Evolutionary conservation across 2,329 filamentous ascomycete species (phyloP).

Genomic region (Trichophyton rubrum): DNA sequence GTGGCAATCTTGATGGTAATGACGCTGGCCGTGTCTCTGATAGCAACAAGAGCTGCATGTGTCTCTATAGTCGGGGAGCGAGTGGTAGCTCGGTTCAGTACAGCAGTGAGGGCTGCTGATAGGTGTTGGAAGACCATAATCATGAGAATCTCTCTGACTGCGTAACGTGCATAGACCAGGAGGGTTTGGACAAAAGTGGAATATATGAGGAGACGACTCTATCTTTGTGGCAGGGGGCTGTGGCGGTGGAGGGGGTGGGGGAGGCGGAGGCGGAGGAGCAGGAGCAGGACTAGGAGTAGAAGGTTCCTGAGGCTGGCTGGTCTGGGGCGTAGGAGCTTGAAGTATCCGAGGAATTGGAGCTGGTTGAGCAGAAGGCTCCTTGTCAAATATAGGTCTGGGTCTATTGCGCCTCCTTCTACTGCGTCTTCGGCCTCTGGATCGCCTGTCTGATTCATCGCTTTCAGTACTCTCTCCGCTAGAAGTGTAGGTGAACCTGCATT

Average conservation of each 20-base stretch:
- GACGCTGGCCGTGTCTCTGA: not conserved
- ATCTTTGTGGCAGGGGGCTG: not conserved
- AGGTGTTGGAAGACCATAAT: not conserved
- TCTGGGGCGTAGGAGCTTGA: not conserved
- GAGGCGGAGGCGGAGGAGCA: not conserved
- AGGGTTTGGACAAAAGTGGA: not conserved
- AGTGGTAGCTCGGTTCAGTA: not conserved
- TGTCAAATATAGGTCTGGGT: not conserved
- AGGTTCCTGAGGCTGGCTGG: not conserved
- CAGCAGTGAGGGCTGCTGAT: not conserved
- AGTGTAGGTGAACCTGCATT: slow-evolving; percentile 6
- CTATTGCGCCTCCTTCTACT: not conserved
- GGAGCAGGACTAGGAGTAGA: not conserved
- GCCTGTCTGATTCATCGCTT: not conserved
- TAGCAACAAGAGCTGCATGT: not conserved
- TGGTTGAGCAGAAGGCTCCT: not conserved
- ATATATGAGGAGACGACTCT: not conserved
- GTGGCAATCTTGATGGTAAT: not conserved
- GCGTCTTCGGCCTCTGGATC: not conserved
- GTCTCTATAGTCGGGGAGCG: not conserved
- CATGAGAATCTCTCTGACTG: not conserved
- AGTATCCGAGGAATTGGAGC: not conserved
- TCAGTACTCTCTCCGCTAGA: slow-evolving; percentile 9
- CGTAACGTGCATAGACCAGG: not conserved
- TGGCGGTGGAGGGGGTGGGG: not conserved